Base-by-base conservation (phyloP, 1,284 basidiomycete genomes). In the Trichosporon inkin region DNA sequence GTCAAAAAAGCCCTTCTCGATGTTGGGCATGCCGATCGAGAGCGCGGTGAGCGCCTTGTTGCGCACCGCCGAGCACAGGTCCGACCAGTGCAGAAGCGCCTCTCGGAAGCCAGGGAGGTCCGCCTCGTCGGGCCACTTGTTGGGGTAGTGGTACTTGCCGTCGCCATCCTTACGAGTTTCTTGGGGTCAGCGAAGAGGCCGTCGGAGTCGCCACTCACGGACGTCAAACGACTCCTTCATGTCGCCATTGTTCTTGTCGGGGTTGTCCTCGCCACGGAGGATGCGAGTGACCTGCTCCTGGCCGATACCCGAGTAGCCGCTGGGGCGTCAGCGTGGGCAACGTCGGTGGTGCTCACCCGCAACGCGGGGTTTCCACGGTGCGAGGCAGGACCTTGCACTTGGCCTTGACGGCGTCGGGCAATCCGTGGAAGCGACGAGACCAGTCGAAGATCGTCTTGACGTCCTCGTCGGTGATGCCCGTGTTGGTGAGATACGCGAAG, bases 191-290 rank as follows among this genome's bases (percentile, higher is more conserved):
- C 40, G 16, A 17, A 13, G n/a, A 13, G 5, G 10, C 14, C 22
- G 24, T n/a, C n/a, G 22, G 17, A 11, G 11, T 55, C n/a, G 11
- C 11, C n/a, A 61, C 66, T 53, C 17, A 24, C 84, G 84, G 41
- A 79, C 79, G 56, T 85, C 84, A 63, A 83, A 85, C 60, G 80
- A 84, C 69, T 85, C 84, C 67, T 85, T 85, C 47, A 81, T 77
- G 65, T 85, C 84, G 2, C 81, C 79, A 4, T 77, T 75, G 40
- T 44, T 44, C 32, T 78, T 77, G 16, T 67, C 66, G 11, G 80
- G 64, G 44, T 80, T 79, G 3, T 76, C 71, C 0, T 74, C 70
- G 49, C 68, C 68, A 38, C 67, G 67, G 4, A 70, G 67, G 67
- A 71, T 69, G 60, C 69, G 69, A 58, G 55, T 68, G 19, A 74